Base-by-base conservation (phyloP, 495 filamentous ascomycete genomes). In the Xylaria bambusicola region DNA sequence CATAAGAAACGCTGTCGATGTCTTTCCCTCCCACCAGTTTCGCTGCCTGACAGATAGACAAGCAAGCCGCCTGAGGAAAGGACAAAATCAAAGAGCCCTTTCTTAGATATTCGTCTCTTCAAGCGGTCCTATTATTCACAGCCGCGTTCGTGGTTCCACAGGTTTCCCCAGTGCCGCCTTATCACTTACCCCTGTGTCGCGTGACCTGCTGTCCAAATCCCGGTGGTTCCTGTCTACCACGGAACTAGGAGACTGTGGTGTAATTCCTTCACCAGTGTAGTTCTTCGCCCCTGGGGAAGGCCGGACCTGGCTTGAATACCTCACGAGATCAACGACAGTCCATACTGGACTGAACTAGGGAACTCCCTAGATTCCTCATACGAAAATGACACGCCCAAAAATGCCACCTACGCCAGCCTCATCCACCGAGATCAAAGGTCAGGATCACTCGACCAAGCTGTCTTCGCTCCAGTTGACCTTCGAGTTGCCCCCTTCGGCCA, bases 351-450 rank as follows among this genome's bases (percentile, higher is more conserved):
- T n/a, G n/a, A n/a, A 40, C 23, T 20, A 26, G 6, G 12, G 15
- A 17, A 9, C 36, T 38, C 36, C 12, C 36, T 15, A 38, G 6
- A 6, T 27, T 6, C 15, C 33, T n/a, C 10, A 47, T 26, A 44
- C 20, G 23, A 15, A 52, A 36, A 94, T 95, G 90, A 87, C 89
- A 76, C 87, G 82, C 48, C 77, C 83, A 46, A 78, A 78, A 55
- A 78, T 87, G 45, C 92, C 89, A 40, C 92, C 91, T 41, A 96
- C 93, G 6, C 93, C 93, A 24, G 86, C 86, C 51, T 89, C 91
- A 51, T 95, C 91, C 12, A 87, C 87, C 38, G 92, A 95, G 66
- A 86, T 97, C 65, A 81, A 82, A 31, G 86, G 87, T 62, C 89
- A 94, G 71, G 88, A 93, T 62, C 82, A 86, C 60, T 75, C 81